Conservation (phyloP, 2,329 filamentous ascomycete genomes). For the Apiospora hydei region DNA sequence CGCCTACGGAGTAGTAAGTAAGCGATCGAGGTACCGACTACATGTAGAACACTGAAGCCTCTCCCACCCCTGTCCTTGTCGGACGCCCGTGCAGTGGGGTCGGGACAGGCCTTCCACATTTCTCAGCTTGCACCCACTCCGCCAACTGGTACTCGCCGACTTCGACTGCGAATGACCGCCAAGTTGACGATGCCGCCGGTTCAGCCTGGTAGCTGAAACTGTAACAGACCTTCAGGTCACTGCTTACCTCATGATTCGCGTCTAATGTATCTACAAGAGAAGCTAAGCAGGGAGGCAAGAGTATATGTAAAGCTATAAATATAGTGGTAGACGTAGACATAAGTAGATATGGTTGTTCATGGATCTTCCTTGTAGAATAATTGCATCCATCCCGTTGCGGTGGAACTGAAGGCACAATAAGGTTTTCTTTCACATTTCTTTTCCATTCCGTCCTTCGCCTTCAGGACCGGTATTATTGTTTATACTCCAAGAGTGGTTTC, state of each 20-base stretch:
- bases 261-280: background rate
- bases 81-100: constrained; percentile 9
- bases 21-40: constrained; percentile 1
- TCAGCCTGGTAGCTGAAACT: background rate
- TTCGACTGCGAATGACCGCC: background rate
- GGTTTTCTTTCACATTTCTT: constrained; percentile 8
- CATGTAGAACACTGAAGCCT: background rate
- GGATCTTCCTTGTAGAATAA: background rate
- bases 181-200: background rate
- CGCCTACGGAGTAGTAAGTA: background rate
- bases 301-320: background rate
- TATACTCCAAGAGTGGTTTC: background rate
- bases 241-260: background rate
- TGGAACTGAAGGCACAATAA: constrained; percentile 19
- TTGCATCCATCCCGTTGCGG: background rate
- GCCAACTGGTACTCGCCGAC: background rate
- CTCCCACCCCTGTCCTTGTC: constrained; percentile 12
- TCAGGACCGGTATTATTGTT: background rate
- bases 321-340: background rate
- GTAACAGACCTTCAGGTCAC: background rate
- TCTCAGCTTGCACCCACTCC: background rate
- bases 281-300: background rate
- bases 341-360: background rate
- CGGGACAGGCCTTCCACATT: background rate
- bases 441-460: background rate